Conservation (phyloP, 2,329 filamentous ascomycete genomes). For the Cercospora brassicicola region DNA sequence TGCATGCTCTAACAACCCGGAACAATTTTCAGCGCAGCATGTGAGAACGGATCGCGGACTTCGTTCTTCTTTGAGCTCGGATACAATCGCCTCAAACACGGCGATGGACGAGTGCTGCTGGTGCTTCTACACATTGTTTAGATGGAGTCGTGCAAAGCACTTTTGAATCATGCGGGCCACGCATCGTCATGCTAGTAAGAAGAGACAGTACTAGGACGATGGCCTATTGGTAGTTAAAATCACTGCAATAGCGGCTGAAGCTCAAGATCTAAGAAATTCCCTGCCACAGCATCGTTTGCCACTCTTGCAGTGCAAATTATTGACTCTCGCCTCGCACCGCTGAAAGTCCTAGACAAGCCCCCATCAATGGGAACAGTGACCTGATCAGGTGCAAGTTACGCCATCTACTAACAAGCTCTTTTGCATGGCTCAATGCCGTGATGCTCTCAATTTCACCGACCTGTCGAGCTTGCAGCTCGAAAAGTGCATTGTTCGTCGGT, state of each 20-base stretch:
- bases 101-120: no score
- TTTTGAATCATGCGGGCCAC: not conserved
- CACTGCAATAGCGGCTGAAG: no score
- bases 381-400: not conserved
- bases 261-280: no score
- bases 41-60: no score
- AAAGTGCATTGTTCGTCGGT: not conserved
- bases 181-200: not conserved
- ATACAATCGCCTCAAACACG: no score
- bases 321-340: not conserved
- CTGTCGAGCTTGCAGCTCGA: not conserved
- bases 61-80: no score
- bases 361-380: not conserved
- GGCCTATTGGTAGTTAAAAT: no score
- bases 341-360: not conserved
- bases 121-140: no score
- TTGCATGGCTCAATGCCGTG: not conserved
- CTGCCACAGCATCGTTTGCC: not conserved
- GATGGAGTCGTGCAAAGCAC: no score
- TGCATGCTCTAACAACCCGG: not conserved
- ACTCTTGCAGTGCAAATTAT: not conserved
- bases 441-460: not conserved
- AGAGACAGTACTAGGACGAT: not conserved
- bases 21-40: no score
- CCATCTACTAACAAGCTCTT: not conserved